A percentile compares a stretch with the other conserved stretches of the same genome.
phyloP scores from a whole-genome alignment of 78 protist genomes.

The Mastigamoeba balamuthi region DNA sequence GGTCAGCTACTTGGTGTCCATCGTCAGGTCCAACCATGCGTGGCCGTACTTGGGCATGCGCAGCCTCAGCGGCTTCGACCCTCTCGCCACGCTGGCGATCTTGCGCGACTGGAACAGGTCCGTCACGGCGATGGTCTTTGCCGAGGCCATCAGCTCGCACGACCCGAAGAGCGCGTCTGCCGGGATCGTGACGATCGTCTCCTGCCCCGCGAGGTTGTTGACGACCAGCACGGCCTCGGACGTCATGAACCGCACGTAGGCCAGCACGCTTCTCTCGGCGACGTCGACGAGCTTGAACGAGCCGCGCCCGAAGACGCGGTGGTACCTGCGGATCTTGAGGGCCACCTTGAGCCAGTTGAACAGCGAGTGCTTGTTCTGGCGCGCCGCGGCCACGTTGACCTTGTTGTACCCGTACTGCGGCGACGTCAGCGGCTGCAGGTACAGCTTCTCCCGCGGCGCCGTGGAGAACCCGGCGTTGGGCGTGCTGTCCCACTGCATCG shows the following conservation, averaged over 20 bases:
- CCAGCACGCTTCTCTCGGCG: conserved; percentile 8
- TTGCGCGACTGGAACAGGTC: too few relatives aligned
- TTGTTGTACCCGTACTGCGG: conserved; percentile 31
- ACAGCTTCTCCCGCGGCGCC: too few relatives aligned
- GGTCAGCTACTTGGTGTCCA: too few relatives aligned
- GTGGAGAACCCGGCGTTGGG: conserved; percentile 59
- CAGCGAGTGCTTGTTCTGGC: conserved; percentile 23
- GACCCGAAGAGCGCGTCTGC: too few relatives aligned
- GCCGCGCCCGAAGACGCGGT: conserved; percentile 48
- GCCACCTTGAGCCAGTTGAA: conserved; percentile 27
- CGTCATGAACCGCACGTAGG: conserved; percentile 24
- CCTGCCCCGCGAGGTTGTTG: conserved; percentile 21
- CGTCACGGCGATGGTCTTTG: too few relatives aligned
- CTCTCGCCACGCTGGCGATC: too few relatives aligned
- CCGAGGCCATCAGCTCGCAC: too few relatives aligned
- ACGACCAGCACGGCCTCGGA: conserved; percentile 43
- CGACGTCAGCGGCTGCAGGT: conserved; percentile 21
- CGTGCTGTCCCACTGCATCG: conserved; percentile 66
- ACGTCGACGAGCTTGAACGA: conserved; percentile 18
- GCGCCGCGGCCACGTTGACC: conserved; percentile 37
- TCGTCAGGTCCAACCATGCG: too few relatives aligned
- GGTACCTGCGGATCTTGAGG: conserved; percentile 40
- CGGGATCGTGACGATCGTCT: background rate
- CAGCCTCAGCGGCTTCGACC: too few relatives aligned
- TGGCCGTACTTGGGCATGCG: too few relatives aligned